phyloP scores from a whole-genome alignment of 2,329 filamentous ascomycete genomes.

The Trichophyton verrucosum region DNA sequence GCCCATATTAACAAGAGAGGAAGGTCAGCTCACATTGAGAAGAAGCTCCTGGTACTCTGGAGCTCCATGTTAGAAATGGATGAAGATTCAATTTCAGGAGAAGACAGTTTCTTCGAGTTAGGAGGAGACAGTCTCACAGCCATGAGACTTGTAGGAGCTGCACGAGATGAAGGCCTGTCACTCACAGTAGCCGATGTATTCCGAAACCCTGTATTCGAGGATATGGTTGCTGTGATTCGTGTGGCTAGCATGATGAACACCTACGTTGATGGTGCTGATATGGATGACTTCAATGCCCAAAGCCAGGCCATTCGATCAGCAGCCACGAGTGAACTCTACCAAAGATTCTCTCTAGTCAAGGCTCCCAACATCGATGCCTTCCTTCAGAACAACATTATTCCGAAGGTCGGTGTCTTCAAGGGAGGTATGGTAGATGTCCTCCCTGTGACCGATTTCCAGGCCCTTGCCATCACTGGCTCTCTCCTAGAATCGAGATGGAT shows the following conservation, averaged over 20 bases:
- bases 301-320: constrained; percentile 6
- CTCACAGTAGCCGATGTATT: constrained; percentile 36
- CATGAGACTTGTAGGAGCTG: constrained; percentile 31
- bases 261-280: constrained; percentile 7
- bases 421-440: constrained; percentile 42
- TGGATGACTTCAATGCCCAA: constrained; percentile 6
- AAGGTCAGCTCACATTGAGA: constrained; percentile 21
- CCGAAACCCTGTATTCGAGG: constrained; percentile 29
- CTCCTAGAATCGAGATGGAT: constrained; percentile 46
- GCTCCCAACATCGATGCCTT: constrained; percentile 24
- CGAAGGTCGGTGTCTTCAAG: constrained; percentile 34
- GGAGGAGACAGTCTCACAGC: constrained; percentile 32
- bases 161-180: constrained; percentile 28
- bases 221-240: constrained; percentile 23
- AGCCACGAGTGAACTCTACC: constrained; percentile 13
- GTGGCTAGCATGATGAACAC: constrained; percentile 13
- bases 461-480: constrained; percentile 47
- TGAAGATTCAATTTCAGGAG: constrained; percentile 22
- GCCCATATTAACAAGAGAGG: constrained; percentile 10
- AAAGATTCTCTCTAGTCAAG: constrained; percentile 12
- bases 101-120: constrained; percentile 33
- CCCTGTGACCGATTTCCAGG: constrained; percentile 44
- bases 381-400: constrained; percentile 32
- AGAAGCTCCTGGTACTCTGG: constrained; percentile 29
- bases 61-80: constrained; percentile 26